Evolutionary conservation across 805 yeast genomes (phyloP).

Genomic region (Wickerhamomyces tratensis): DNA sequence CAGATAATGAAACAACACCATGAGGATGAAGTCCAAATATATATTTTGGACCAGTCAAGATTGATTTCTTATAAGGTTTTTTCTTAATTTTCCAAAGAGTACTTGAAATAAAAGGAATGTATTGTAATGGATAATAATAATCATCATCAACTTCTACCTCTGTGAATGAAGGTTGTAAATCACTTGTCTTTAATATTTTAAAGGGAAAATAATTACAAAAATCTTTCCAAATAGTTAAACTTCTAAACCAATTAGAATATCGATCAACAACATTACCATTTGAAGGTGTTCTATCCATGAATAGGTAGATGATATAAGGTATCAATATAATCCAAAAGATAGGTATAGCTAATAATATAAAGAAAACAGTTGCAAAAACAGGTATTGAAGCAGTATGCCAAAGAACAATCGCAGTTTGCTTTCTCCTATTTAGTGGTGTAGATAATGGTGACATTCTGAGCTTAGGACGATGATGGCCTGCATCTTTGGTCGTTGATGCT

Average conservation of each 20-base stretch:
- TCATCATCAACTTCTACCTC: slow-evolving; percentile 18
- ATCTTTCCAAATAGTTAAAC: slow-evolving; percentile 52
- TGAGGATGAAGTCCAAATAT: slow-evolving; percentile 95
- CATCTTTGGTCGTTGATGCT: too few relatives aligned
- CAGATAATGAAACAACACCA: slow-evolving; percentile 90
- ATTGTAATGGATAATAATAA: slow-evolving; percentile 2
- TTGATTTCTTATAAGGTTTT: slow-evolving; percentile 19
- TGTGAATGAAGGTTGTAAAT: slow-evolving; percentile 65
- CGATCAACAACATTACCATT: slow-evolving; percentile 62
- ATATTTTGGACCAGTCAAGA: slow-evolving; percentile 60
- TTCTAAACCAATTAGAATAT: slow-evolving; percentile 46
- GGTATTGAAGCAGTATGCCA: slow-evolving; percentile 73
- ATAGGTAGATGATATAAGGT: slow-evolving; percentile 54
- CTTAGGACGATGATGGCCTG: background rate
- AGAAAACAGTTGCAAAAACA: slow-evolving; percentile 39
- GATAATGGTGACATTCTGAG: slow-evolving; percentile 38
- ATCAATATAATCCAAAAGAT: slow-evolving; percentile 58
- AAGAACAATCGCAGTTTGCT: slow-evolving; percentile 59
- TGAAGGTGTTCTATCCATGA: slow-evolving; percentile 56
- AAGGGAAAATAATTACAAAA: slow-evolving; percentile 81
- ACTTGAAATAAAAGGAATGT: slow-evolving; percentile 4
- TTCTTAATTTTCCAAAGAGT: slow-evolving; percentile 10
- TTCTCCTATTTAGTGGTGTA: slow-evolving; percentile 46
- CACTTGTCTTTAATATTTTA: slow-evolving; percentile 52
- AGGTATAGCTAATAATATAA: slow-evolving; percentile 49